These are phyloP conservation scores for Geosmithia morbida DNA, from an alignment of 2,329 filamentous ascomycete genomes.

Conservation along the genomic window DNA sequence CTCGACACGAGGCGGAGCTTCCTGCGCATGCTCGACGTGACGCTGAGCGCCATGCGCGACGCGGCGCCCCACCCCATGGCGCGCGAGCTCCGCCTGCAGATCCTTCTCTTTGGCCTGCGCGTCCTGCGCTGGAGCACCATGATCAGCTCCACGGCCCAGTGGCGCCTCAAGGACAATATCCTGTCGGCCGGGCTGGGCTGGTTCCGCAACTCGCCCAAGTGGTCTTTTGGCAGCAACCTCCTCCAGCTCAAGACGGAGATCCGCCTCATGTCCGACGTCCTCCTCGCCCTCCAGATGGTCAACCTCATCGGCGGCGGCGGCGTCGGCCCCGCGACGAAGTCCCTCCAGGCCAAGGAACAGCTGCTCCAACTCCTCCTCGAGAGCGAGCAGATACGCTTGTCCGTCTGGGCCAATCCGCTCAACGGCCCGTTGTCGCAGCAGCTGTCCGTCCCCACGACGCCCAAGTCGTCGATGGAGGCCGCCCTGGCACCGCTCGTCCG, in stretches of 20 bases:
- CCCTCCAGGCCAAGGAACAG: slow-evolving; percentile 65
- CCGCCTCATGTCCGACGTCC: slow-evolving; percentile 64
- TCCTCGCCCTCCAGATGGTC: slow-evolving; percentile 49
- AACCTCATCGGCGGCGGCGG: slow-evolving; percentile 40
- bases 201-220: slow-evolving; percentile 73
- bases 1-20: slow-evolving; percentile 72
- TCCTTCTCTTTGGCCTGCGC: slow-evolving; percentile 68
- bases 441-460: slow-evolving; percentile 5
- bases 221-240: slow-evolving; percentile 92
- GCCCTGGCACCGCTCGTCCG: slow-evolving; percentile 51
- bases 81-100: slow-evolving; percentile 80
- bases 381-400: slow-evolving; percentile 70
- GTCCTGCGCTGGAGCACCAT: slow-evolving; percentile 62
- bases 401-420: slow-evolving; percentile 81
- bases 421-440: slow-evolving; percentile 33
- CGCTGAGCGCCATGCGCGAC: slow-evolving; percentile 58
- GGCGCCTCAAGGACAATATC: slow-evolving; percentile 79
- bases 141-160: slow-evolving; percentile 48
- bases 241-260: slow-evolving; percentile 90
- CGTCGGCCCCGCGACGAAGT: slow-evolving; percentile 40
- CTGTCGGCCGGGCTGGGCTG: slow-evolving; percentile 76
- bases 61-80: slow-evolving; percentile 72
- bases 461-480: slow-evolving; percentile 23
- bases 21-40: slow-evolving; percentile 64
- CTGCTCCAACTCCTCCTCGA: slow-evolving; percentile 69